Percentiles rank a stretch among this genome's conserved stretches.
phyloP scores from a whole-genome alignment of 78 protist species.

The Creolimax fragrantissima region DNA sequence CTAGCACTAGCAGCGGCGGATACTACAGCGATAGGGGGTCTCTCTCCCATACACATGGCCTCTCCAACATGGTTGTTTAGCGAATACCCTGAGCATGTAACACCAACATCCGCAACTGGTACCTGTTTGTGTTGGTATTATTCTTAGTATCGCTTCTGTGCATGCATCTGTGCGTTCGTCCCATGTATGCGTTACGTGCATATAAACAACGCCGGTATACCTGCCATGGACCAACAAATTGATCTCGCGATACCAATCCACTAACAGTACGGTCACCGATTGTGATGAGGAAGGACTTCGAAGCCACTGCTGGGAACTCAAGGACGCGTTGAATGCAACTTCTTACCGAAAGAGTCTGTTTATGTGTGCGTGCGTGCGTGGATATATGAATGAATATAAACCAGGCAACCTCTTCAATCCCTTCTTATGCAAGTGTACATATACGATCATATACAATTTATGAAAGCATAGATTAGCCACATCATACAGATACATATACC shows the following conservation, averaged over 20 bases:
- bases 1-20: constrained; percentile 63
- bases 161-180: no score
- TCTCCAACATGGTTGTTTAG: neutral
- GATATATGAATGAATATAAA: neutral
- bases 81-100: neutral
- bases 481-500: no score
- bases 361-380: neutral
- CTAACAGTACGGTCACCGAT: constrained; percentile 81
- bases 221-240: constrained; percentile 83
- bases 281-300: constrained; percentile 80
- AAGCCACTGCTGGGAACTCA: constrained; percentile 63
- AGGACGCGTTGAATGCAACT: constrained; percentile 47
- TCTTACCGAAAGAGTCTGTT: neutral
- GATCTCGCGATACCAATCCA: constrained; percentile 85
- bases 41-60: constrained; percentile 41
- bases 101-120: neutral
- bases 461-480: no score
- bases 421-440: no score
- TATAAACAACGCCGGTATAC: constrained; percentile 17
- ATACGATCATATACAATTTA: no score
- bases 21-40: constrained; percentile 41
- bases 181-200: no score
- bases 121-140: neutral
- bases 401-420: no score
- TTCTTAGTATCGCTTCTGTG: no score